Evolutionary conservation across 805 yeast genomes (phyloP), one percentile per base, ranked within the genome.

Genomic region (Kodamaea neixiangensis): DNA sequence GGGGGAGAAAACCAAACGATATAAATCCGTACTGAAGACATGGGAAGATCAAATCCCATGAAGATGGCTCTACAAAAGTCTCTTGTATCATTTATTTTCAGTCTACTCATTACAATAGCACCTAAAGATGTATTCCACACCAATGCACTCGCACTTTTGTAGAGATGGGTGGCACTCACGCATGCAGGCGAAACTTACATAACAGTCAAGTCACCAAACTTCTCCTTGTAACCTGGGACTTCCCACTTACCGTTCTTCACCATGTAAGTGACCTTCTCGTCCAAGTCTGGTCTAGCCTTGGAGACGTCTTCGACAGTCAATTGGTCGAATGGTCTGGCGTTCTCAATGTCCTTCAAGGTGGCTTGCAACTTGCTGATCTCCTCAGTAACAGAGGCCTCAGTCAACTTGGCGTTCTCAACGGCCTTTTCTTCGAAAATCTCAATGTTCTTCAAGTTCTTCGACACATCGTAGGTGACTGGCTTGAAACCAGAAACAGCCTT

Each of bases 181-280:
- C 10, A 7, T 25, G 10, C 11, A 25, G 31, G 7, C 31, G 31
- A 9, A 25, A 25, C 31, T 25, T 76, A 81, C 97, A 93, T 94
- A 72, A 91, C 90, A 66, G 93, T 90, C 77, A 93, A 83, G 72
- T 88, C 89, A 75, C 98, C 98, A 74, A 94, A 94, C 85, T 92
- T 94, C 77, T 94, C 98, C 77, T 88, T 86, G 86, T 94, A 94
- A 65, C 97, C 97, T 65, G 98, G 98, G 63, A 92, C 96, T 68
- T 89, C 89, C 96, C 97, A 92, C 80, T 88, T 88, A 76, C 97
- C 97, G 81, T 92, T 86, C 82, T 86, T 83, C 65, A 94, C 91
- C 94, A 93, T 86, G 78, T 90, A 90, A 66, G 78, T 81, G 62
- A 92, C 97, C 87, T 94, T 94, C 63, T 89, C 92, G 69, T 93